Conservation (phyloP, 2,329 filamentous ascomycete species). For the Ophiocordyceps camponoti-rufipedis region DNA sequence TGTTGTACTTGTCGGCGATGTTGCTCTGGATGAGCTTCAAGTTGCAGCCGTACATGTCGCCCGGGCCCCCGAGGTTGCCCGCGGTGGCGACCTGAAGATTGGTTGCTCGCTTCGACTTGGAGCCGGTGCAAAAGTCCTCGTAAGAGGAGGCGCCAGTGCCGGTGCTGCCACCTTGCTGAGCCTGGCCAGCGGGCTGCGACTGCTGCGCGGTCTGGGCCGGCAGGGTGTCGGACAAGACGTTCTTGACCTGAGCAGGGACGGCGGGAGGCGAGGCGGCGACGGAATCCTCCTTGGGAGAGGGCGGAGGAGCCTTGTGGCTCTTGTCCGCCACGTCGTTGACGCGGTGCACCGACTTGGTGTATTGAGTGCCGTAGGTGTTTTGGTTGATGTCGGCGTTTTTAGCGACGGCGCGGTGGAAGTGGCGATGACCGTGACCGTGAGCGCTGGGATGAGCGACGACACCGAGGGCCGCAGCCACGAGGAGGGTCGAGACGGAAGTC, state of each 20-base stretch:
- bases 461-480: conserved; percentile 21
- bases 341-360: conserved; percentile 3
- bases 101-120: conserved; percentile 26
- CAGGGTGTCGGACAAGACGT: no score
- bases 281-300: conserved; percentile 2
- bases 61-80: conserved; percentile 24
- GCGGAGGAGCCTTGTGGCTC: conserved; percentile 7
- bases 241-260: conserved; percentile 2
- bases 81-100: conserved; percentile 22
- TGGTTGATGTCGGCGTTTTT: no score
- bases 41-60: conserved; percentile 31
- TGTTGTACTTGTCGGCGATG: conserved; percentile 22
- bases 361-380: no score
- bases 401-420: conserved; percentile 14
- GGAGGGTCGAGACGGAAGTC: conserved; percentile 17
- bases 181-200: no score
- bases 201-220: no score
- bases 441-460: conserved; percentile 21
- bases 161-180: neutral
- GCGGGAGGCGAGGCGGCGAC: conserved; percentile 1
- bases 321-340: conserved; percentile 10
- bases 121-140: conserved; percentile 18
- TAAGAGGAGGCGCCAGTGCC: conserved; percentile 1
- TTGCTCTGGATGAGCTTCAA: conserved; percentile 22
- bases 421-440: conserved; percentile 14